Percentiles rank a stretch among this genome's conserved stretches.
phyloP scores from a whole-genome alignment of 2,329 filamentous ascomycete genomes.

The Xylariaceae sp. region DNA sequence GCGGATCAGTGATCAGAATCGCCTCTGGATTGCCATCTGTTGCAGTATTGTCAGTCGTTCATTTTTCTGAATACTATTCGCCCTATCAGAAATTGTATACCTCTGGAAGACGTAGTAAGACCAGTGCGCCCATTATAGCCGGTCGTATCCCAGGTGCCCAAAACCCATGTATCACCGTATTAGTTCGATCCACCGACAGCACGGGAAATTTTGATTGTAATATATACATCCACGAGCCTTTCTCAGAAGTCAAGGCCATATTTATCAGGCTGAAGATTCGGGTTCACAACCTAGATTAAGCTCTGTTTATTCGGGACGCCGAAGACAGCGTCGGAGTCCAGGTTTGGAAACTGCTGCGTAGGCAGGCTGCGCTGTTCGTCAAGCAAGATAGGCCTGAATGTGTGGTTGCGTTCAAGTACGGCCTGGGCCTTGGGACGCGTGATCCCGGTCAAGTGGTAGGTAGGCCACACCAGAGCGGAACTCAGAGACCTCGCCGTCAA shows the following conservation, averaged over 20 bases:
- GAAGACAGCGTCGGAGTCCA: constrained; percentile 71
- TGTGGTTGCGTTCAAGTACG: constrained; percentile 59
- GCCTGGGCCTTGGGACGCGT: constrained; percentile 58
- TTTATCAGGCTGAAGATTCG: constrained; percentile 61
- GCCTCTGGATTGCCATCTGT: constrained; percentile 72
- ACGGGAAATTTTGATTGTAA: constrained; percentile 63
- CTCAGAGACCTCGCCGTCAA: constrained; percentile 66
- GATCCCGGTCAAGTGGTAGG: constrained; percentile 69
- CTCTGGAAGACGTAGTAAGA: constrained; percentile 64
- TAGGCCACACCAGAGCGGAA: constrained; percentile 60
- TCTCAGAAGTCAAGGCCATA: constrained; percentile 80
- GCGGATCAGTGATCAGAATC: constrained; percentile 67
- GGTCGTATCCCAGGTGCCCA: constrained; percentile 67
- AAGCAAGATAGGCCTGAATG: constrained; percentile 63
- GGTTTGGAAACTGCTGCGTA: constrained; percentile 62
- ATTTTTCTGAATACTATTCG: background rate
- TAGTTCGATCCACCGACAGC: constrained; percentile 66
- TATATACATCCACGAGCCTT: constrained; percentile 69
- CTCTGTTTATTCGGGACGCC: constrained; percentile 66
- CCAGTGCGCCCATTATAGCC: constrained; percentile 68
- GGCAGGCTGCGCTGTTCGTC: constrained; percentile 65
- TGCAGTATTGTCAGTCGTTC: constrained; percentile 1
- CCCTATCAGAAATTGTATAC: constrained; percentile 40
- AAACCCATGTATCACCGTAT: constrained; percentile 73
- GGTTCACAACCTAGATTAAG: constrained; percentile 64